Evolutionary conservation across 768 basidiomycete species (phyloP), one percentile per base, ranked within the genome.

Genomic region (Candolleomyces efflorescens): DNA sequence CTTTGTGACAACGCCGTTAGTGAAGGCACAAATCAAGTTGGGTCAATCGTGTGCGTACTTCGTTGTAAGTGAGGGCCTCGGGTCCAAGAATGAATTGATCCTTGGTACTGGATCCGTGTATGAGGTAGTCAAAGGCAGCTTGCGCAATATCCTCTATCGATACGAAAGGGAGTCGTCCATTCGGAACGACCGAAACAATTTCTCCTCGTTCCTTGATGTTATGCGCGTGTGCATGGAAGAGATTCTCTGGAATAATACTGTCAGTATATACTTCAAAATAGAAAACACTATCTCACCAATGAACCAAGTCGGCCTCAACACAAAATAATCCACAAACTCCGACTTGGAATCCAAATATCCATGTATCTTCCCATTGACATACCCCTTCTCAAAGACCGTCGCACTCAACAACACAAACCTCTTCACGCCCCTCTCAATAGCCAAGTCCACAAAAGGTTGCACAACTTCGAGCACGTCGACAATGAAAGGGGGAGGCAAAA

Each of bases 251-350:
- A 20, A 26, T 9, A 15, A 4, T 24, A 32, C 18, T 0, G 24
- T 26, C 15, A 26, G 49, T 7, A 15, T 5, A 27, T n/a, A n/a
- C n/a, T n/a, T n/a, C n/a, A n/a, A n/a, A n/a, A n/a, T n/a, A n/a
- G n/a, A n/a, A n/a, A n/a, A n/a, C 47, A 5, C 10, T 27, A 54
- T 65, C 10, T 46, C n/a, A 74, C 75, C 72, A n/a, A 67, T 67
- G 56, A 76, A 76, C 72, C 70, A 74, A 7, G 75, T 71, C 0
- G 75, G 75, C 1, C 74, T 62, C 15, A 78, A 48, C 17, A 71
- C 67, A 18, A 63, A 62, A 58, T 71, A 75, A 37, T 76, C 72
- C 2, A 73, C 66, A 1, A n/a, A n/a, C n/a, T 66, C 69, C 23
- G 32, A 11, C 32, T 63, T 53, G n/a, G 65, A 60, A 12, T 60